These are phyloP conservation scores for Centella asiatica DNA, from an alignment of 129 eudicot genomes.

Conservation along the genomic window DNA sequence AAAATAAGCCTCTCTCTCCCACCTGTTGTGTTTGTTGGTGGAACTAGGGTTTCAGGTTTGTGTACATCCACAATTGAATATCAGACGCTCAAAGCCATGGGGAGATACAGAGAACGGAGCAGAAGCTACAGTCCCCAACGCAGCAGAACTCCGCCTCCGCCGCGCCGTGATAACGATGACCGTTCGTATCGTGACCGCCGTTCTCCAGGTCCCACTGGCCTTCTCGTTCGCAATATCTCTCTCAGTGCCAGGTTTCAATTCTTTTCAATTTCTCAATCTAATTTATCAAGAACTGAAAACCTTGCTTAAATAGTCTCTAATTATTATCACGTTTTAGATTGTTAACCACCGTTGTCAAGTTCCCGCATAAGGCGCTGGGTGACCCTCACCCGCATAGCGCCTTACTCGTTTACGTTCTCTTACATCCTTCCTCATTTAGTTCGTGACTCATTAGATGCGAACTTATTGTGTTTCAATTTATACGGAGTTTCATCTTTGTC, in stretches of 20 bases:
- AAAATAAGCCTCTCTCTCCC: too few relatives aligned
- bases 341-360: too few relatives aligned
- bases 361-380: too few relatives aligned
- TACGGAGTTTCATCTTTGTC: too few relatives aligned
- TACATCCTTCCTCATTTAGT: too few relatives aligned
- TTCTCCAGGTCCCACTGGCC: slow-evolving; percentile 72
- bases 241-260: slow-evolving; percentile 55
- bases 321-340: too few relatives aligned
- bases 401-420: too few relatives aligned
- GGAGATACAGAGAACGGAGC: slow-evolving; percentile 52
- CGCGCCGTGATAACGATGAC: slow-evolving; percentile 45
- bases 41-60: background rate
- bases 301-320: background rate
- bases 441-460: too few relatives aligned
- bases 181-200: slow-evolving; percentile 29
- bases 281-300: background rate
- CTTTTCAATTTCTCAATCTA: background rate
- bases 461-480: too few relatives aligned
- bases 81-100: background rate
- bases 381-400: too few relatives aligned
- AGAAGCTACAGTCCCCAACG: slow-evolving; percentile 52
- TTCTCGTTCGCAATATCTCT: slow-evolving; percentile 85
- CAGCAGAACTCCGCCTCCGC: slow-evolving; percentile 32
- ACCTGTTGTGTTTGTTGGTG: too few relatives aligned
- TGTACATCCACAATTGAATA: background rate